Evolutionary conservation across 495 filamentous ascomycete species (phyloP).

Genomic region (Margaritispora aquatica): DNA sequence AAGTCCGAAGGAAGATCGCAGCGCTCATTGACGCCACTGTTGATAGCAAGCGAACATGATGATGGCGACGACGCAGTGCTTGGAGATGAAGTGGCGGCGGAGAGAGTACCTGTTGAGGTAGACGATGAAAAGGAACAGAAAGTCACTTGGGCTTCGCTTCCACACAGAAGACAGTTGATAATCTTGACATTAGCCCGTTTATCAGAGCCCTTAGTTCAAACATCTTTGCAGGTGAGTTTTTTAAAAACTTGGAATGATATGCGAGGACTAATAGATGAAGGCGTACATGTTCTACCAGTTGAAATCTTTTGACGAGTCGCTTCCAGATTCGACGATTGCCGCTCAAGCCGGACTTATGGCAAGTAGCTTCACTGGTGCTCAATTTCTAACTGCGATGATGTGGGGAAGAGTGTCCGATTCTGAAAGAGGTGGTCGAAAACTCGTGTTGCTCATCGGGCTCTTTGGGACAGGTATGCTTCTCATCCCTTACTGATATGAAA

Average conservation of each 20-base stretch:
- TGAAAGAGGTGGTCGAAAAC: slow-evolving; percentile 63
- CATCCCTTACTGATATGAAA: slow-evolving; percentile 54
- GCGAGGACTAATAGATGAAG: slow-evolving; percentile 16
- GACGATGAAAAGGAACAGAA: slow-evolving; percentile 8
- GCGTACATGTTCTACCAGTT: slow-evolving; percentile 78
- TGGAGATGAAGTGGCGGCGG: slow-evolving; percentile 7
- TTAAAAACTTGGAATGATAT: not conserved
- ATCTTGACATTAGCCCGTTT: slow-evolving; percentile 69
- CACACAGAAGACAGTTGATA: slow-evolving; percentile 65
- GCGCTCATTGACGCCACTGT: not conserved
- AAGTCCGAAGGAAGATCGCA: not conserved
- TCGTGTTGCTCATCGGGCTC: slow-evolving; percentile 69
- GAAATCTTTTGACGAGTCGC: slow-evolving; percentile 57
- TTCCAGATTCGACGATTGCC: slow-evolving; percentile 62
- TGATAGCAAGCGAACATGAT: not conserved
- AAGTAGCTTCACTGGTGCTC: slow-evolving; percentile 72
- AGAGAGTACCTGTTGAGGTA: not conserved
- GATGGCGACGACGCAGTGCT: slow-evolving; percentile 6
- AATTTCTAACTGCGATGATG: slow-evolving; percentile 78
- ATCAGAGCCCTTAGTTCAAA: slow-evolving; percentile 76
- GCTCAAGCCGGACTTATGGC: slow-evolving; percentile 72
- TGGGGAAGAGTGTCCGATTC: slow-evolving; percentile 75
- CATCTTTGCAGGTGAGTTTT: slow-evolving; percentile 52
- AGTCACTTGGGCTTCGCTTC: slow-evolving; percentile 61
- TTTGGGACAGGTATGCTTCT: slow-evolving; percentile 52